Evolutionary conservation across 768 basidiomycete species (phyloP), one percentile per base, ranked within the genome.

Genomic region (Psilocybe azurescens): DNA sequence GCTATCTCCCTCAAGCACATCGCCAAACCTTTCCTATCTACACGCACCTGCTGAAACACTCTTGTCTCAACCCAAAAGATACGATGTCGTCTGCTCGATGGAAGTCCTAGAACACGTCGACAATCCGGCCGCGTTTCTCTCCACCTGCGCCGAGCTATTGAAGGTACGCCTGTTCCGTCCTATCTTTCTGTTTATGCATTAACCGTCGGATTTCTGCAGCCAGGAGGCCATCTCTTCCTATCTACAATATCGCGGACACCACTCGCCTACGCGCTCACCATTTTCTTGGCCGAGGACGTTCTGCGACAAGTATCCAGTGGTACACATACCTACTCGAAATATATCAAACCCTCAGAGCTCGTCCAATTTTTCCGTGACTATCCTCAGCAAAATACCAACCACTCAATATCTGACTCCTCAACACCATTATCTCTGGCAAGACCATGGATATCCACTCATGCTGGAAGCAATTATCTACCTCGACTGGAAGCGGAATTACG

Each of bases 21-120:
- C 63, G 29, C 65, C 68, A 10, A 53, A 76, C 46, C 79, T 96
- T 28, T 74, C 79, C 0, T 99, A 98, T 76, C 76, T 85, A 7
- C 87, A 93, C 68, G 81, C 85, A 0, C 81, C 91, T 0, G 94
- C 91, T 0, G 95, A 98, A 71, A 81, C 81, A 0, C 82, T 99
- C 3, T 75, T 93, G 30, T 70, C 81, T 10, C 86, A 88, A 4
- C 73, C 83, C 13, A 82, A 81, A 67, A 86, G 86, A 55, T 99
- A 90, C 71, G 97, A 99, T 72, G 85, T 95, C 18, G 95, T 99
- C 13, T 97, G 95, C 72, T 92, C 95, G 9, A 94, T 99, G 94
- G 97, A 99, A 74, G 97, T 99, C 7, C 72, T 99, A 32, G 97
- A 99, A 77, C 97, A 99, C 70, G 97, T 99, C 54, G 93, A 97